Base-by-base conservation (phyloP, 345 rosid genomes). In the Rhizophora mangle region DNA sequence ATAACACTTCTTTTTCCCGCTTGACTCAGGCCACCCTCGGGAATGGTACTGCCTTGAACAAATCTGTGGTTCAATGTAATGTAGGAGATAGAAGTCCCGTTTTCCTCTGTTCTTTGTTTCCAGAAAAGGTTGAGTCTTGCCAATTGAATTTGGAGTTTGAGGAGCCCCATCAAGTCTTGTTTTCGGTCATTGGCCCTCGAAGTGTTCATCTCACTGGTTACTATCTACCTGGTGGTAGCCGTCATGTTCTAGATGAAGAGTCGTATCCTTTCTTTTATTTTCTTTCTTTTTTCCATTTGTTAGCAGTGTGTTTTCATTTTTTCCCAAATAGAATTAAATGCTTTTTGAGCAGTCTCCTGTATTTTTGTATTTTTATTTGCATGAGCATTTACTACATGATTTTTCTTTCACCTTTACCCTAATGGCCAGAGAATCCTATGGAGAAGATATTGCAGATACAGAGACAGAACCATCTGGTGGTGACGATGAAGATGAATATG, bases 181-280 rank as follows among this genome's bases (percentile, higher is more conserved):
- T 92, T 79, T 89, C 96, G 0, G 90, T 91, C 37, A 57, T 92
- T 46, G 93, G 97, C 22, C 87, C 92, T 34, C 78, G 78, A 1
- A 83, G 84, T 56, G 79, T 92, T 73, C 97, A 89, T 67, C 85
- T 92, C 60, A 76, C 92, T 53, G 96, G 96, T 70, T 88, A 84
- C 82, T 89, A 80, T 79, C 55, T 76, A 21, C 65, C 69, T 39
- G 51, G 66, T 59, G 70, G 74, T 55, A 29, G 70, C 5, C 63
- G 24, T 15, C 66, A 51, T 30, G 54, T 58, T 5, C 65, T 32
- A n/a, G 74, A 80, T 22, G 91, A 82, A 29, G 86, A 82, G 16
- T 81, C 87, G 89, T 91, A 91, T 91, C 90, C 88, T 85, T 71
- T 60, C 18, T 24, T 68, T 39, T 55, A 13, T 53, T 55, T 54